Conservation (phyloP, 345 rosid genomes). For the Noccaea bulbosa region DNA sequence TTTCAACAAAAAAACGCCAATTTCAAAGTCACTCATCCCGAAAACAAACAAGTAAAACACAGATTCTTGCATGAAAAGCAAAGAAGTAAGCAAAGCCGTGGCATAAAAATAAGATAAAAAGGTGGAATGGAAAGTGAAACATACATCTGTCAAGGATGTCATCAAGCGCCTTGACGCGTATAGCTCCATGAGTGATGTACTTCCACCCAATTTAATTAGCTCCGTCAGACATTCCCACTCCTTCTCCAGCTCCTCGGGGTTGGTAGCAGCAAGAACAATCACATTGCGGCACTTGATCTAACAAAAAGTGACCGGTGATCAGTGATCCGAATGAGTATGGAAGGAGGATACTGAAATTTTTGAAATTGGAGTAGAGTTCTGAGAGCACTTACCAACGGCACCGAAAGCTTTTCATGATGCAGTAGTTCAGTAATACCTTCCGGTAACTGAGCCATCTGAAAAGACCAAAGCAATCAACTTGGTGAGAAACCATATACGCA, state of each 20-base stretch:
- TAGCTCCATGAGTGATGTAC: constrained; percentile 57
- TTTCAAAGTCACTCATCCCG: neutral
- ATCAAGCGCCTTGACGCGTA: constrained; percentile 54
- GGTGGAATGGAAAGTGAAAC: constrained; percentile 7
- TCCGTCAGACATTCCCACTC: constrained; percentile 91
- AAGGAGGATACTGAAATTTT: neutral
- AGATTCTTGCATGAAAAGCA: neutral
- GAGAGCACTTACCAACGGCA: constrained; percentile 76
- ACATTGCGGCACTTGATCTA: constrained; percentile 90
- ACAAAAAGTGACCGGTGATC: constrained; percentile 20
- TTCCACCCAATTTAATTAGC: constrained; percentile 52
- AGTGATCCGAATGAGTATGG: neutral
- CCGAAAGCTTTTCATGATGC: constrained; percentile 81
- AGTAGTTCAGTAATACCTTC: constrained; percentile 92
- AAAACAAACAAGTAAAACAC: neutral
- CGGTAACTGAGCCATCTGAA: constrained; percentile 96
- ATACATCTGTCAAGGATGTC: constrained; percentile 73
- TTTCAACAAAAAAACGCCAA: constrained; percentile 4
- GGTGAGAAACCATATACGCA: constrained; percentile 35
- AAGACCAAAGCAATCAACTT: constrained; percentile 25
- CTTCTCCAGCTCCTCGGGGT: constrained; percentile 66
- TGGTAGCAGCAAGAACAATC: constrained; percentile 76
- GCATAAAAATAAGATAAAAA: neutral
- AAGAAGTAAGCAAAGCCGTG: constrained; percentile 9
- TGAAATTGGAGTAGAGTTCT: constrained; percentile 5